These are phyloP conservation scores for Alternaria sp. DNA, from an alignment of 2,329 filamentous ascomycete species.

Conservation along the genomic window DNA sequence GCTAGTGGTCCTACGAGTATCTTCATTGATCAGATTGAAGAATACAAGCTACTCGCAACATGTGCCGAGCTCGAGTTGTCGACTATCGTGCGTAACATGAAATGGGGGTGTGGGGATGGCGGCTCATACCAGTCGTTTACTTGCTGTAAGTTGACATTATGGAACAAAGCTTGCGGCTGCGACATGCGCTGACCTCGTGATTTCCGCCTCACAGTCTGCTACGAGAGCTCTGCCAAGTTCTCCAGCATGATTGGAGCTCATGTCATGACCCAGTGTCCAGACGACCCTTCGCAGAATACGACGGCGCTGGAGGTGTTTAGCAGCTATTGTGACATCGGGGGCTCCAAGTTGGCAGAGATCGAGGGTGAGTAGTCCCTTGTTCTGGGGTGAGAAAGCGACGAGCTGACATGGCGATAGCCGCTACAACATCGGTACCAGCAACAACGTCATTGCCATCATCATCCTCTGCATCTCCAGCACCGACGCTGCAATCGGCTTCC, in stretches of 20 bases:
- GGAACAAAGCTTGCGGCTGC: not conserved
- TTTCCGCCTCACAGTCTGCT: not conserved
- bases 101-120: not conserved
- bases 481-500: not conserved
- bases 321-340: not conserved
- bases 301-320: not conserved
- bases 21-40: not conserved
- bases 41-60: not conserved
- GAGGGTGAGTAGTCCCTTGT: too few relatives aligned
- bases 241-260: conserved; percentile 2
- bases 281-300: not conserved
- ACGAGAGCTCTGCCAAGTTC: conserved; percentile 6
- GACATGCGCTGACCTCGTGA: not conserved
- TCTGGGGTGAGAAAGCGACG: too few relatives aligned
- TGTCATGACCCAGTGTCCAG: not conserved
- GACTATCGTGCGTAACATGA: not conserved
- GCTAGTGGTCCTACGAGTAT: not conserved
- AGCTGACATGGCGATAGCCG: not conserved
- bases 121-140: not conserved
- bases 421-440: not conserved
- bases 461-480: not conserved
- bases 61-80: not conserved
- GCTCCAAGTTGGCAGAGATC: not conserved
- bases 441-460: not conserved
- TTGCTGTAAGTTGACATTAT: not conserved